Percentiles rank a stretch among this genome's conserved stretches.
Conservation (phyloP, 1,284 basidiomycete genomes). For the Clitocybe nebularis region DNA sequence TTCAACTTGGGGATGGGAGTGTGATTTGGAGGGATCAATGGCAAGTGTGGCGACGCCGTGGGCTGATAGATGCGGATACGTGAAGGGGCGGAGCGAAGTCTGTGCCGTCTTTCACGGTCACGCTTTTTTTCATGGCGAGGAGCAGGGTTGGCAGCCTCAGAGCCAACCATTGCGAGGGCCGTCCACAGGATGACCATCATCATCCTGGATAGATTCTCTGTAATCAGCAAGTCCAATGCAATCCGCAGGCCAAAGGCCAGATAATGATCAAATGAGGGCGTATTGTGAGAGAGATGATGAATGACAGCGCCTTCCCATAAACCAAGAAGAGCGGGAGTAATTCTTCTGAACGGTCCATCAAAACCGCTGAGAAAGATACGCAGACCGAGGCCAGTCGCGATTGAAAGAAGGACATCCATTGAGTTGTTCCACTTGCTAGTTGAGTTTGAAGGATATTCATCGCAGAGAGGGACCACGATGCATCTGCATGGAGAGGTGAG, state of each 20-base stretch:
- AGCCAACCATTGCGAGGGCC: conserved; percentile 27
- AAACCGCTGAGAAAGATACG: conserved; percentile 27
- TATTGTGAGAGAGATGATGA: conserved; percentile 27
- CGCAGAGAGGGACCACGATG: conserved; percentile 22
- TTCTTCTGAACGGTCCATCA: conserved; percentile 14
- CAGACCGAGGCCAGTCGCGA: conserved; percentile 38
- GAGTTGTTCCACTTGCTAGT: conserved; percentile 13
- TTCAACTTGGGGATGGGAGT: conserved; percentile 8
- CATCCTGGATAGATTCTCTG: conserved; percentile 25
- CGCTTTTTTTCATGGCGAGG: conserved; percentile 20
- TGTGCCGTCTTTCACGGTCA: conserved; percentile 24
- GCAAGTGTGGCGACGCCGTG: conserved; percentile 13
- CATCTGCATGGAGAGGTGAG: conserved; percentile 15
- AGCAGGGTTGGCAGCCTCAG: conserved; percentile 25
- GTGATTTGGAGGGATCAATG: conserved; percentile 1
- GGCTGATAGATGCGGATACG: conserved; percentile 26
- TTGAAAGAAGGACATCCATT: conserved; percentile 38
- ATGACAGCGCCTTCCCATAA: conserved; percentile 38
- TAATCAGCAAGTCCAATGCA: conserved; percentile 33
- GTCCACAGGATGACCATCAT: conserved; percentile 33
- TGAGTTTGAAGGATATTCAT: conserved; percentile 20
- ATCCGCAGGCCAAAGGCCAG: conserved; percentile 38
- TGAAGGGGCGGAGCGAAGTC: conserved; percentile 23
- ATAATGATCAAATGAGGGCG: conserved; percentile 32
- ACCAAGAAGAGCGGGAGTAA: conserved; percentile 31